A percentile compares a stretch with the other conserved stretches of the same genome.
Conservation (phyloP, 768 basidiomycete species). For the Lactifluus hygrophoroides region DNA sequence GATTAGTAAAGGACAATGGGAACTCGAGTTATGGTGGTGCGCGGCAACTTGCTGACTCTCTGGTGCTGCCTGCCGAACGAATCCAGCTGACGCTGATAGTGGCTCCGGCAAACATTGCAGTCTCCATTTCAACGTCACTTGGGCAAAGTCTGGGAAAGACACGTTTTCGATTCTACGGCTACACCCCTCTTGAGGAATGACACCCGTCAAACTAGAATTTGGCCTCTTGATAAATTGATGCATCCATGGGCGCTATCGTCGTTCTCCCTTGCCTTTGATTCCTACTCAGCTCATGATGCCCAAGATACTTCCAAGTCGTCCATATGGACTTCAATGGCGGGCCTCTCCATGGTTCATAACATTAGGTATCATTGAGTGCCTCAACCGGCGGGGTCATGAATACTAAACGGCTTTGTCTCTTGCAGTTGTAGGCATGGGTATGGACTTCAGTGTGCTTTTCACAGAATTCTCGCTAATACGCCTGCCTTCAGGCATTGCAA, state of each 20-base stretch:
- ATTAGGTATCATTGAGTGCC: slow-evolving; percentile 23
- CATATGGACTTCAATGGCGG: slow-evolving; percentile 47
- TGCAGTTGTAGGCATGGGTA: slow-evolving; percentile 39
- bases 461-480: slow-evolving; percentile 24
- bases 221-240: neutral
- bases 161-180: neutral
- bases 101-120: neutral
- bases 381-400: neutral
- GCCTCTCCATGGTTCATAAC: slow-evolving; percentile 52
- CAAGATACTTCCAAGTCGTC: slow-evolving; percentile 2
- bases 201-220: neutral
- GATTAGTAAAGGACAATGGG: too few species aligned
- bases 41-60: neutral
- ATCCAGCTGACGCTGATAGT: neutral
- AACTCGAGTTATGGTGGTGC: too few species aligned
- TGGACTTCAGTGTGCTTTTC: neutral
- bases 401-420: neutral
- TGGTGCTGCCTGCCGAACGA: neutral
- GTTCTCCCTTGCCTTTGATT: neutral
- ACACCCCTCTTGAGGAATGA: neutral
- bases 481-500: slow-evolving; percentile 25
- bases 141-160: neutral
- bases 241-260: neutral
- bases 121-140: neutral
- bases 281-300: neutral